Percentiles rank a stretch among this genome's conserved stretches.
Evolutionary conservation across 176 grass and related monocot genomes (phyloP).

Genomic region (Oryza coarctata): DNA sequence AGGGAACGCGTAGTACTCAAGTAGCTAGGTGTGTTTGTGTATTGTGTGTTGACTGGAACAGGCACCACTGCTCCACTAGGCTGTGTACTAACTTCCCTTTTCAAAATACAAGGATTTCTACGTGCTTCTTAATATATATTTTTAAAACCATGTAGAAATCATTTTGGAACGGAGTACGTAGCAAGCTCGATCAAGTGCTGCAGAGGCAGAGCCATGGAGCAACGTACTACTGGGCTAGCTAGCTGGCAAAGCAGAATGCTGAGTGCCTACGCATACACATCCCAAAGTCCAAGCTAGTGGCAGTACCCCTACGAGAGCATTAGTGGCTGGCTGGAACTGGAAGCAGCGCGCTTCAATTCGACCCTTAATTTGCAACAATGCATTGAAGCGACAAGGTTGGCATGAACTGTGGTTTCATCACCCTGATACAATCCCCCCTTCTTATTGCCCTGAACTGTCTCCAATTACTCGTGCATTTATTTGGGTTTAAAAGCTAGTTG

Average conservation of each 20-base stretch:
- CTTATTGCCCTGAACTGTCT: conserved; percentile 72
- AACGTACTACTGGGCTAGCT: not conserved
- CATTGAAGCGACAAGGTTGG: conserved; percentile 67
- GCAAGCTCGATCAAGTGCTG: not conserved
- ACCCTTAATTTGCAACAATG: conserved; percentile 34
- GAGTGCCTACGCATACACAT: not conserved
- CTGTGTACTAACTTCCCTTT: too few species aligned
- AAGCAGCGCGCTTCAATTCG: conserved; percentile 34
- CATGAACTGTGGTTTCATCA: conserved; percentile 49
- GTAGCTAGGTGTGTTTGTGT: not conserved
- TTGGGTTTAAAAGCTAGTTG: conserved; percentile 78
- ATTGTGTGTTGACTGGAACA: not conserved
- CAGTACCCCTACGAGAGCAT: not conserved
- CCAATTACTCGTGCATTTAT: conserved; percentile 98
- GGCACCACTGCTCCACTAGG: not conserved
- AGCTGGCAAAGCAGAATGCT: not conserved
- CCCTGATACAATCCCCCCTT: conserved; percentile 40
- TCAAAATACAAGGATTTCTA: too few species aligned
- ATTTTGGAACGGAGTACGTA: too few species aligned
- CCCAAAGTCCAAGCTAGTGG: not conserved
- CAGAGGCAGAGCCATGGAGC: not conserved
- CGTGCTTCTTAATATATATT: too few species aligned
- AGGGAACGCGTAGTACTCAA: not conserved
- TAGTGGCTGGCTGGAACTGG: conserved; percentile 9
- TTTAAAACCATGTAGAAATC: too few species aligned